Conservation (phyloP, 1,284 basidiomycete genomes). For the Tilletia caries region DNA sequence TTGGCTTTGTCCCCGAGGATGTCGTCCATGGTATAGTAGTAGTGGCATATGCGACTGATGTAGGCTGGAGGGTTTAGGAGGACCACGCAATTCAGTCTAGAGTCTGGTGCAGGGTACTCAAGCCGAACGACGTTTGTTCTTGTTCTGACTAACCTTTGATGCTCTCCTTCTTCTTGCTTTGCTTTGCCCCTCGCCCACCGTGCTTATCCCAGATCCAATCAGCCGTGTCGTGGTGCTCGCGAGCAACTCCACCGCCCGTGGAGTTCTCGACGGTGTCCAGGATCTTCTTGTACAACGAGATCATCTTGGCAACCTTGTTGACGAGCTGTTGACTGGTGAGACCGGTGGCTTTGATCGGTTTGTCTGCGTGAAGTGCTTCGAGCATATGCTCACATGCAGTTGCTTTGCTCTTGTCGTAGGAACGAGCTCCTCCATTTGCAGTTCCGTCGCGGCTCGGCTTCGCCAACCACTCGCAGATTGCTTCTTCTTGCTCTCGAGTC, state of each 20-base stretch:
- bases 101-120: neutral
- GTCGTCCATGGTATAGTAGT: neutral
- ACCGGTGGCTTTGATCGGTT: neutral
- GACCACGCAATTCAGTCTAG: neutral
- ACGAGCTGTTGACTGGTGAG: neutral
- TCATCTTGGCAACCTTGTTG: conserved; percentile 3
- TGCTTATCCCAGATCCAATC: neutral
- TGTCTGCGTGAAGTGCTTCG: neutral
- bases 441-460: too few species aligned
- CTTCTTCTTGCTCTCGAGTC: too few species aligned
- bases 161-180: neutral
- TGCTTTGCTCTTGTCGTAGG: neutral
- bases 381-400: neutral
- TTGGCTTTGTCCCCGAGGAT: neutral
- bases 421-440: neutral
- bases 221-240: neutral
- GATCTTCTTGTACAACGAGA: neutral
- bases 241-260: neutral
- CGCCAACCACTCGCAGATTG: too few species aligned
- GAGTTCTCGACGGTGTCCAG: neutral
- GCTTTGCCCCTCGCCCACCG: neutral
- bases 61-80: neutral
- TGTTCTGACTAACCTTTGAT: conserved; percentile 1
- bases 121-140: neutral
- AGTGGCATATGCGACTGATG: neutral